Evolutionary conservation across 2,329 filamentous ascomycete genomes (phyloP), one percentile per base, ranked within the genome.

Genomic region (Stemphylium beticola): DNA sequence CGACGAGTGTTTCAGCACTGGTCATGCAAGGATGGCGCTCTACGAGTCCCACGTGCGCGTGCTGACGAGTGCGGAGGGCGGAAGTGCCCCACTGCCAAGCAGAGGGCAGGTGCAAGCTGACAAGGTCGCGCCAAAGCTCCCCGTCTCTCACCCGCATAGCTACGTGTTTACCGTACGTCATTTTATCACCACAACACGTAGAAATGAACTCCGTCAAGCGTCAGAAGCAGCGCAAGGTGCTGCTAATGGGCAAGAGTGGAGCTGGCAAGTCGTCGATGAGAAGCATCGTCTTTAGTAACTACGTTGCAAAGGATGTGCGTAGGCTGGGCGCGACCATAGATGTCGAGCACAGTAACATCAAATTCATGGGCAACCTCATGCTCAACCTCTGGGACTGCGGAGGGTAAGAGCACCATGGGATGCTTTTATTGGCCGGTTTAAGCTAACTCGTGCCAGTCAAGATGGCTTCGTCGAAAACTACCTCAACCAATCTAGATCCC

Each of bases 381-480:
- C 84, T 99, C 67, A 98, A 99, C 77, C 85, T 99, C 15, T 99
- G 95, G 95, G 95, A 99, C 78, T 99, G 95, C 75, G 95, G 95
- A 79, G 95, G 88, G 87, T 89, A 69, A 78, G 83, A 55, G 20
- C 40, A 44, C 10, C 29, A 14, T 17, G 7, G 14, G 18, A 22
- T 39, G 24, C 17, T 49, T 22, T 49, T 31, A n/a, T 37, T 12
- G 15, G 32, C 37, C n/a, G 15, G 12, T n/a, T 18, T 20, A 12
- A 38, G 39, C 52, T 67, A 46, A 68, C 50, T 4, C 11, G 17
- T 14, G 43, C 29, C 72, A 89, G 93, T 55, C 95, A 99, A 81
- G 95, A 98, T 77, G 93, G 93, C 33, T 99, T 99, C 74, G 96
- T 96, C 83, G 95, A 98, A 74, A 97, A 96, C 76, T 99, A 98